Conservation (phyloP, 148 eudicot species). For the Cornus kousa region DNA sequence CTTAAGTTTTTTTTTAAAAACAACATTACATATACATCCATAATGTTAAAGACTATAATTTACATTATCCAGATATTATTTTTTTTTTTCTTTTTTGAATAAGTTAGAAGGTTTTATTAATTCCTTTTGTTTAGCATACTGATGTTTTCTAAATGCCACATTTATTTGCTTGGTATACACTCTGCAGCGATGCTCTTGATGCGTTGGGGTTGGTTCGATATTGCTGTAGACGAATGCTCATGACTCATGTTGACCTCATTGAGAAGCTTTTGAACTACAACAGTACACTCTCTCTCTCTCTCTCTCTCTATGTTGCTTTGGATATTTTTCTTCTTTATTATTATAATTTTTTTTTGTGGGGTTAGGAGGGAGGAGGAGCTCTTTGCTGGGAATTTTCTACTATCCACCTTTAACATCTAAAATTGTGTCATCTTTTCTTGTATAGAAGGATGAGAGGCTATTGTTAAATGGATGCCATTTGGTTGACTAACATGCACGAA, state of each 20-base stretch:
- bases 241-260: conserved; percentile 92
- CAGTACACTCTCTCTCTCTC: conserved; percentile 33
- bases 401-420: too few relatives aligned
- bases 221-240: conserved; percentile 86
- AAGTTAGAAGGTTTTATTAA: too few relatives aligned
- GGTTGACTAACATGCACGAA: too few relatives aligned
- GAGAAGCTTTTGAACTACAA: conserved; percentile 93
- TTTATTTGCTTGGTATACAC: conserved; percentile 2
- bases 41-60: background rate
- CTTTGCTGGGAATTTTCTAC: too few relatives aligned
- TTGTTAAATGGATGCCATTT: too few relatives aligned
- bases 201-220: conserved; percentile 75
- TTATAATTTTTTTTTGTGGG: too few relatives aligned
- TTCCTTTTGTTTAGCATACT: background rate
- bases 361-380: too few relatives aligned
- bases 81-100: too few relatives aligned
- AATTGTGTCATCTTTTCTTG: too few relatives aligned
- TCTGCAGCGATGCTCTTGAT: conserved; percentile 79
- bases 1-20: background rate
- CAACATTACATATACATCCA: background rate
- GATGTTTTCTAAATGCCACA: background rate
- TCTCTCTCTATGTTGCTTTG: conserved; percentile 8
- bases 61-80: background rate
- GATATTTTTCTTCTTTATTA: too few relatives aligned
- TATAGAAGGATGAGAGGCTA: too few relatives aligned